Base-by-base conservation (phyloP, 2,329 filamentous ascomycete genomes). In the Botrytis elliptica region DNA sequence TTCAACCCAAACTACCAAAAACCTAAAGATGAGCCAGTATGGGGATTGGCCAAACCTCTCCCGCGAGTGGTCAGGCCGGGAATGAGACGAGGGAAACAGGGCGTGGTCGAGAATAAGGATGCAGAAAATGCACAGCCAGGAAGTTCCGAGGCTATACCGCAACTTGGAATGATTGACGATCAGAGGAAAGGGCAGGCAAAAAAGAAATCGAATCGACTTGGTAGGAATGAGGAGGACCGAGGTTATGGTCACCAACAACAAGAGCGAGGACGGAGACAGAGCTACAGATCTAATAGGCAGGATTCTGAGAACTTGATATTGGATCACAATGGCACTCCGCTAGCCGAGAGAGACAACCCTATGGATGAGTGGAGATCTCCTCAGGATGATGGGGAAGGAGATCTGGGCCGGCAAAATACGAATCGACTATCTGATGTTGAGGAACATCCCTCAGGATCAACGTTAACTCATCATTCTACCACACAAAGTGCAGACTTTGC, bases 21-120 rank as follows among this genome's bases (percentile, higher is more conserved):
- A 38, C 52, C 63, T 3, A 62, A 75, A 64, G 52, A 74, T 33
- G 33, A 40, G n/a, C 75, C 75, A n/a, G 38, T 77, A 74, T 77
- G 73, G 73, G 74, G 74, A 33, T 65, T 76, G 22, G 75, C 75
- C 44, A 76, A 76, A 29, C 74, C 75, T 44, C 65, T 77, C 6
- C 76, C 73, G 36, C 73, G 74, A 29, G 76, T 77, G 33, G 74
- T 76, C 4, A 70, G 75, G 29, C 68, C 68, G n/a, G 74, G 76
- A 20, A 76, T 75, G 74, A 71, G 73, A 42, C 55, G 72, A 71
- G 66, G 72, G 5, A 73, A 10, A 49, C n/a, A 44, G 29, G 20
- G 18, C 18, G 72, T 65, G 42, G 62, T 73, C 29, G 75, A 76
- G 52, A 44, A 76, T 20, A 73, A 66, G 63, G 38, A 44, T 20